Percentiles rank a stretch among this genome's conserved stretches.
These are phyloP conservation scores for Trypanosoma conorhini DNA, from an alignment of 208 protist genomes.

Conservation along the genomic window DNA sequence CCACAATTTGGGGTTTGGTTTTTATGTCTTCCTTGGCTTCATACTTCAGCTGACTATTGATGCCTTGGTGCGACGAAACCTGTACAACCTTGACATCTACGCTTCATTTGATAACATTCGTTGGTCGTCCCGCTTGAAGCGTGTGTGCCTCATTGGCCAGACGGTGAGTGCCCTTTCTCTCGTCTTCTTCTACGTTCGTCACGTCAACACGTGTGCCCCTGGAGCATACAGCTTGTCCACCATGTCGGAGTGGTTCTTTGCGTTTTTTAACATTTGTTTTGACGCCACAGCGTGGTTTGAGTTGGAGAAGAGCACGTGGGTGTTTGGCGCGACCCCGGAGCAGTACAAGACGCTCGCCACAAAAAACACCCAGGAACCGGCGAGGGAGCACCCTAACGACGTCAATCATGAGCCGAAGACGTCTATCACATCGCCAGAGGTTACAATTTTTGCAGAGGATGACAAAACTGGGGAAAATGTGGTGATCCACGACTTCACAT, in stretches of 20 bases:
- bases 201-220: conserved; percentile 57
- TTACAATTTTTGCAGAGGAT: not conserved
- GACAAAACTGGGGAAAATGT: conserved; percentile 19
- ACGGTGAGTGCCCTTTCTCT: conserved; percentile 35
- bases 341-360: conserved; percentile 29
- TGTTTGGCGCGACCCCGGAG: conserved; percentile 44
- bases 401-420: not conserved
- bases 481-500: conserved; percentile 63
- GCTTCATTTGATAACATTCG: conserved; percentile 37
- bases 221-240: conserved; percentile 67
- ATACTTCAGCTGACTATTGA: conserved; percentile 44
- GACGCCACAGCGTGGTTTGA: conserved; percentile 69
- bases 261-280: conserved; percentile 57
- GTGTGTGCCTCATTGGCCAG: conserved; percentile 46
- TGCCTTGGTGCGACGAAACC: conserved; percentile 45
- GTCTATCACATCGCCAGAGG: not conserved
- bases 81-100: conserved; percentile 62
- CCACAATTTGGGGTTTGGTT: conserved; percentile 65
- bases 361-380: not conserved
- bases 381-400: not conserved
- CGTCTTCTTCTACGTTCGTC: conserved; percentile 52
- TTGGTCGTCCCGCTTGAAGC: conserved; percentile 47
- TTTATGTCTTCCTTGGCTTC: conserved; percentile 63
- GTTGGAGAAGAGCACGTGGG: conserved; percentile 64
- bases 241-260: conserved; percentile 76